Evolutionary conservation across 352 stramenopile species (phyloP).

Genomic region (Peronospora belbahrii): DNA sequence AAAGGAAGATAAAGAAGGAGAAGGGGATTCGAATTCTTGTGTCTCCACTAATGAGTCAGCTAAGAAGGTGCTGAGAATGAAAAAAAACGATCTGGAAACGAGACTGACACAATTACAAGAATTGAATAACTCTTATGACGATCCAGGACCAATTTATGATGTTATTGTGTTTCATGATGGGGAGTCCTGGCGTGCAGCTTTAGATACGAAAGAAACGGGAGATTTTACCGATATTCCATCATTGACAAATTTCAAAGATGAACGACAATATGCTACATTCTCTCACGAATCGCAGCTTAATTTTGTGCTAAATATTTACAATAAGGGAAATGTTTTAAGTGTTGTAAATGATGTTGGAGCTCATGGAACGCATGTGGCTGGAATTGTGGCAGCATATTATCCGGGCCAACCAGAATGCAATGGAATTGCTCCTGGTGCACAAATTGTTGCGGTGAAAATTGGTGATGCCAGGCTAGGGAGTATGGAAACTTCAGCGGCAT

Average conservation of each 20-base stretch:
- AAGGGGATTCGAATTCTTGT: no score
- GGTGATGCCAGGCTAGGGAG: slow-evolving; percentile 89
- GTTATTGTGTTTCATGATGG: slow-evolving; percentile 88
- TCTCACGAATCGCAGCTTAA: slow-evolving; percentile 90
- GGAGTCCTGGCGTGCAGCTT: slow-evolving; percentile 63
- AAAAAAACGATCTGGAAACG: slow-evolving; percentile 84
- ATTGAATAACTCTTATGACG: slow-evolving; percentile 69
- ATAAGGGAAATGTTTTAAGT: slow-evolving; percentile 88
- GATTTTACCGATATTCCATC: slow-evolving; percentile 65
- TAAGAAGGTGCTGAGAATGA: slow-evolving; percentile 36
- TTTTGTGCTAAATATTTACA: slow-evolving; percentile 93
- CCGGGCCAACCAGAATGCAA: slow-evolving; percentile 81
- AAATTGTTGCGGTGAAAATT: slow-evolving; percentile 93
- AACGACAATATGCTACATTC: slow-evolving; percentile 82
- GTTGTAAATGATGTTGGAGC: slow-evolving; percentile 90
- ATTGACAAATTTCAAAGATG: slow-evolving; percentile 73
- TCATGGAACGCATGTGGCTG: slow-evolving; percentile 94
- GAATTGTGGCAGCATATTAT: slow-evolving; percentile 90
- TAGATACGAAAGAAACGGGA: slow-evolving; percentile 80
- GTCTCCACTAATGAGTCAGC: slow-evolving; percentile 45
- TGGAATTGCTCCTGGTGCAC: slow-evolving; percentile 89
- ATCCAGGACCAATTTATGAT: slow-evolving; percentile 91
- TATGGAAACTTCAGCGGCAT: slow-evolving; percentile 90
- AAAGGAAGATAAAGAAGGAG: slow-evolving; percentile 73
- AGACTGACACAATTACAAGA: slow-evolving; percentile 63